Evolutionary conservation across 2,329 filamentous ascomycete genomes (phyloP), one percentile per base, ranked within the genome.

Genomic region (Trichothecium sympodiale): DNA sequence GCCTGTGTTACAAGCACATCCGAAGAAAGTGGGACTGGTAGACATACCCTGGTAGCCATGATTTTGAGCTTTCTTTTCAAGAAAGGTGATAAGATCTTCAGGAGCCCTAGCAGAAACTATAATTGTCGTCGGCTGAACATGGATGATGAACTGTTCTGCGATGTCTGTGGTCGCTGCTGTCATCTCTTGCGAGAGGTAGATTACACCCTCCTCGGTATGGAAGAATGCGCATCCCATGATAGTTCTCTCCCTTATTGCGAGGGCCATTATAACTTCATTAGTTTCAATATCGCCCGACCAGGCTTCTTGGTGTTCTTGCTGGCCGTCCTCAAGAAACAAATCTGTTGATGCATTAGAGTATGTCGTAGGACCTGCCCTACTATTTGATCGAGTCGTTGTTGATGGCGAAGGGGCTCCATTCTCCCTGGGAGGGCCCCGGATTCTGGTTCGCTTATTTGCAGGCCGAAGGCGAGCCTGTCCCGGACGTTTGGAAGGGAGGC

Each of bases 191-290:
- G 93, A 77, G 30, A 94, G 66, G 39, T 74, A 80, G 4, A 95
- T 57, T 26, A 68, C 75, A 48, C 83, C 78, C 28, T 86, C 75
- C 17, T 69, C 61, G 5, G 79, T 77, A 32, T 80, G 64, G 51
- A 89, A 94, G 51, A 89, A 94, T 31, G 84, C 80, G 54, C 87
- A 95, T 1, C 89, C 89, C 14, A 94, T 67, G 0, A 71, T 77
- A 1, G 73, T 77, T 20, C 74, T 70, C n/a, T 78, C 71, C 42
- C 71, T 76, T 53, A 89, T 67, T 39, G 93, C 78, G 17, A 94
- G 63, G 1, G 85, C 83, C 76, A 94, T 84, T 39, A 94, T 71
- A 17, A 86, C 60, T 50, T 91, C 83, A 38, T 40, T 33, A 8
- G 26, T 25, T 7, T 20, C 17, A 9, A 25, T 16, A 17, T 23